A percentile compares a stretch with the other conserved stretches of the same genome.
phyloP scores from a whole-genome alignment of 345 rosid species.

The Fremontodendron californicum region DNA sequence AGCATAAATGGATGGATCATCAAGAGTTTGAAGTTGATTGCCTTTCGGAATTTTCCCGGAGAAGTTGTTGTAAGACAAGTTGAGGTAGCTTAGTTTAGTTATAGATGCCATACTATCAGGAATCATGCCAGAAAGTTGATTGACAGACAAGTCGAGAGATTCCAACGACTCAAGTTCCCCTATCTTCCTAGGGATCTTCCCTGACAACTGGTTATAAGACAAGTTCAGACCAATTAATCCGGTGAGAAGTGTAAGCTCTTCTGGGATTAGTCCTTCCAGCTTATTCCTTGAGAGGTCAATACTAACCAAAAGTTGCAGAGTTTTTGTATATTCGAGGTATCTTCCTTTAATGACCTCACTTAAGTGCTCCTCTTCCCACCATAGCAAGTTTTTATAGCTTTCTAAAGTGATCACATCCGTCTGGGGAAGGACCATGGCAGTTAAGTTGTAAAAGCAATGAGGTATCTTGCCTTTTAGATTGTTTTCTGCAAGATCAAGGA shows the following conservation, averaged over 20 bases:
- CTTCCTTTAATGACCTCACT: not conserved
- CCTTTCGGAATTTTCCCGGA: not conserved
- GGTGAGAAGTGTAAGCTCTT: not conserved
- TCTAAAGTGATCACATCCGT: not conserved
- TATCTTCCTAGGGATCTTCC: not conserved
- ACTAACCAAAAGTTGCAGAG: not conserved
- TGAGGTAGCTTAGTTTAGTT: not conserved
- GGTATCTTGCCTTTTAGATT: constrained; percentile 17
- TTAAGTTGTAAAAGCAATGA: constrained; percentile 13
- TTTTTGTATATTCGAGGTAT: not conserved
- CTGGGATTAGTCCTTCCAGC: not conserved
- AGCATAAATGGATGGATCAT: not conserved
- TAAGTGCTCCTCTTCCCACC: not conserved
- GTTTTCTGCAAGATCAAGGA: constrained; percentile 20
- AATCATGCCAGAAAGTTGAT: not conserved
- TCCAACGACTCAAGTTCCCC: not conserved
- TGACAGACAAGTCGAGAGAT: not conserved
- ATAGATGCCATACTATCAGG: not conserved
- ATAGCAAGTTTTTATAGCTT: not conserved
- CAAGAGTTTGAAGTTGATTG: not conserved
- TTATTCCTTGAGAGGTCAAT: not conserved
- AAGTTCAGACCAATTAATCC: not conserved
- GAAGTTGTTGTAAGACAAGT: not conserved
- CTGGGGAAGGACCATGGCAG: constrained; percentile 7
- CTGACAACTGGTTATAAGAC: not conserved